Conservation (phyloP, 306 rosid species). For the Aeschynomene evenia region DNA sequence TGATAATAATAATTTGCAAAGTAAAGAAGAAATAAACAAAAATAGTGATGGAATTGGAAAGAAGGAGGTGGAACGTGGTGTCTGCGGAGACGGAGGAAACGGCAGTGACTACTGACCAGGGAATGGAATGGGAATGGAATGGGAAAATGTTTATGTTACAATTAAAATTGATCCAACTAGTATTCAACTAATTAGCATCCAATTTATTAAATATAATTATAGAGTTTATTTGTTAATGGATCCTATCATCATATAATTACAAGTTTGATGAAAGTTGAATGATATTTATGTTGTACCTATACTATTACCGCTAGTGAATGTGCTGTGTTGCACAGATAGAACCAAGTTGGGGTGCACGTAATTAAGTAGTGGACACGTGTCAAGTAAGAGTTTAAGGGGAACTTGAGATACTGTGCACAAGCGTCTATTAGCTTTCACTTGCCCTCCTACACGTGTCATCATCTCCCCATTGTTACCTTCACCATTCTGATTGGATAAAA, state of each 20-base stretch:
- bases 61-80: not conserved
- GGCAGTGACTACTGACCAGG: too few species aligned
- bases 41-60: not conserved
- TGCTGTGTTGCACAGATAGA: not conserved
- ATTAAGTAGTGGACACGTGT: constrained; percentile 36
- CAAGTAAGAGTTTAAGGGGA: not conserved
- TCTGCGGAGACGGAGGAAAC: not conserved
- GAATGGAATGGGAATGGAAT: too few species aligned
- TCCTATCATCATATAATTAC: too few species aligned
- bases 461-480: constrained; percentile 19
- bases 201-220: too few species aligned
- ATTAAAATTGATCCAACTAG: too few species aligned
- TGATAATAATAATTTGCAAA: not conserved
- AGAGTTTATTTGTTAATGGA: too few species aligned
- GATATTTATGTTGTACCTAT: too few species aligned
- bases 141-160: too few species aligned
- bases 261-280: too few species aligned
- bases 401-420: constrained; percentile 20
- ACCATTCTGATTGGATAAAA: constrained; percentile 25
- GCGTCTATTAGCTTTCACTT: constrained; percentile 33
- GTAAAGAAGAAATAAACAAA: too few species aligned
- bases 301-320: too few species aligned
- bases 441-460: constrained; percentile 39
- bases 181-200: too few species aligned
- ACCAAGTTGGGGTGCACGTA: not conserved